Evolutionary conservation across 2,329 filamentous ascomycete species (phyloP).

Genomic region (Incumbomyces delicatus): DNA sequence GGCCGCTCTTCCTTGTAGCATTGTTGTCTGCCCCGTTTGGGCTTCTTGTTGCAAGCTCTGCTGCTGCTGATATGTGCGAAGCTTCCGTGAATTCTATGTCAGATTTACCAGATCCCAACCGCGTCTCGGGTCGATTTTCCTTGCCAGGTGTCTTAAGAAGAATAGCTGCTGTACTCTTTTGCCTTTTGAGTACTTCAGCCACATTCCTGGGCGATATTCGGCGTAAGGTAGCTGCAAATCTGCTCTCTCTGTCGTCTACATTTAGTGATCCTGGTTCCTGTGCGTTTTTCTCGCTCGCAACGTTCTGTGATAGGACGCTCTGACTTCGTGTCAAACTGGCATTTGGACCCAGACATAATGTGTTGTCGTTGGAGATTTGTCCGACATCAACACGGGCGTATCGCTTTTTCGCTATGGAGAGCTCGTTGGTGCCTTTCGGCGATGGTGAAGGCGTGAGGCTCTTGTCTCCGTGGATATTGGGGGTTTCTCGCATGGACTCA

Average conservation of each 20-base stretch:
- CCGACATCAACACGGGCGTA: constrained; percentile 8
- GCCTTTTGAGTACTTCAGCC: constrained; percentile 11
- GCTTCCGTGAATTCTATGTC: constrained; percentile 8
- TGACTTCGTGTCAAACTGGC: constrained; percentile 8
- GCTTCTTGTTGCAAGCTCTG: constrained; percentile 12
- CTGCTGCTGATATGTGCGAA: constrained; percentile 12
- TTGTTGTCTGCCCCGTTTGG: constrained; percentile 5
- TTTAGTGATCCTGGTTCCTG: not conserved
- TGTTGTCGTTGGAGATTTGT: constrained; percentile 5
- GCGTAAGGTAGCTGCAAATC: constrained; percentile 3
- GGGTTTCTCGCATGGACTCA: constrained; percentile 6
- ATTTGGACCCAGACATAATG: constrained; percentile 2
- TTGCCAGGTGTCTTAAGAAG: constrained; percentile 10
- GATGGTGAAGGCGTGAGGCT: not conserved
- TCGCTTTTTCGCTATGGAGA: constrained; percentile 1
- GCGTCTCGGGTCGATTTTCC: constrained; percentile 12
- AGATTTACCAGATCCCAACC: not conserved
- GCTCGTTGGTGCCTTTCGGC: not conserved
- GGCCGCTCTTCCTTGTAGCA: no score
- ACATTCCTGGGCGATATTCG: constrained; percentile 17
- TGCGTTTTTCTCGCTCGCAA: not conserved
- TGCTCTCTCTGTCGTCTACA: not conserved
- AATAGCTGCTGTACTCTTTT: constrained; percentile 7
- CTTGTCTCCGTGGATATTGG: not conserved
- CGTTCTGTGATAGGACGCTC: constrained; percentile 6